These are phyloP conservation scores for Sphaerobolus stellatus DNA, from an alignment of 1,284 basidiomycete species.

Conservation along the genomic window DNA sequence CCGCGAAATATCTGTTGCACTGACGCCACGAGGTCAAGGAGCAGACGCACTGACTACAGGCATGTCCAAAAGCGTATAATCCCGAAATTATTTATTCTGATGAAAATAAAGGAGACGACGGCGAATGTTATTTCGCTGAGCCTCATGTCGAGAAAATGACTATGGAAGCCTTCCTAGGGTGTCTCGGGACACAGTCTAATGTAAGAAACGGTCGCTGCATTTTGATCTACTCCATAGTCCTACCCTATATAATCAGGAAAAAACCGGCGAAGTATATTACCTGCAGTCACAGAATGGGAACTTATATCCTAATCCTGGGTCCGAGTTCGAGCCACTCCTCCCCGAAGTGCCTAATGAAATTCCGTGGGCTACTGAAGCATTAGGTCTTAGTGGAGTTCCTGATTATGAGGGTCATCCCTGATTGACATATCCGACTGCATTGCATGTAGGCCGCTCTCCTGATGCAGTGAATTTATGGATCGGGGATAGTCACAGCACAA, in stretches of 20 bases:
- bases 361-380: conserved; percentile 71
- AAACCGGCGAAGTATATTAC: conserved; percentile 56
- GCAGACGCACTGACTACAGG: conserved; percentile 8
- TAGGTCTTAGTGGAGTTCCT: conserved; percentile 54
- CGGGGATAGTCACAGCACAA: conserved; percentile 71
- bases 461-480: conserved; percentile 94
- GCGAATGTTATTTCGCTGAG: conserved; percentile 73
- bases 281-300: conserved; percentile 93
- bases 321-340: conserved; percentile 65
- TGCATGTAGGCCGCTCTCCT: conserved; percentile 54
- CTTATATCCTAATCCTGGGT: conserved; percentile 54
- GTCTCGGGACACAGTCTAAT: conserved; percentile 27
- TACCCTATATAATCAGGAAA: conserved; percentile 6
- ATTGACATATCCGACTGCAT: not conserved
- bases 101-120: conserved; percentile 37
- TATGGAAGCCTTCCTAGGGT: conserved; percentile 55
- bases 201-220: not conserved
- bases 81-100: not conserved
- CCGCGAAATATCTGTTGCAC: conserved; percentile 64
- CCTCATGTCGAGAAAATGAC: conserved; percentile 69
- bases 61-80: not conserved
- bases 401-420: not conserved
- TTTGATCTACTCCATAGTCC: not conserved
- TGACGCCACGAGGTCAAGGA: conserved; percentile 80
- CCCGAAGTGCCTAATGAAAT: conserved; percentile 66